Conservation (phyloP, 192 early-diverging fungal genomes). For the Spinellus fusiger region DNA sequence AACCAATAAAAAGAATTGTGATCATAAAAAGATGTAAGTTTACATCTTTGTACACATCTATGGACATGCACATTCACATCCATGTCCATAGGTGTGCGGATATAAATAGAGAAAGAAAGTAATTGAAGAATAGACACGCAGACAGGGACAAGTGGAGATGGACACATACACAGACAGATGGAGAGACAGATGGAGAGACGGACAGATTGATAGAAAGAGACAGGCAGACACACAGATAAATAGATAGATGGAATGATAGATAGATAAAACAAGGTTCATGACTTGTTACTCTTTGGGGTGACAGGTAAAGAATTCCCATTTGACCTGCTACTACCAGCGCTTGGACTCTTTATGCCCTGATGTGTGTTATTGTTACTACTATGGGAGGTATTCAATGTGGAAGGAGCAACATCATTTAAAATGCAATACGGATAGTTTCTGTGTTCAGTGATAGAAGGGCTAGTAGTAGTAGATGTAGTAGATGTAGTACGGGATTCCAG, state of each 20-base stretch:
- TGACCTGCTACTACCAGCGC: neutral
- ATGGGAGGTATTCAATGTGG: neutral
- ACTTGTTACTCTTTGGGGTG: neutral
- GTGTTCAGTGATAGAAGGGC: neutral
- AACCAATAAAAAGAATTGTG: too few relatives aligned
- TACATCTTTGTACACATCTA: too few relatives aligned
- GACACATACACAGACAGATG: too few relatives aligned
- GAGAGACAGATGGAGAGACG: neutral
- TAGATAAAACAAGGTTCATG: neutral
- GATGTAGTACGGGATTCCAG: neutral
- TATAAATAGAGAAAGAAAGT: too few relatives aligned
- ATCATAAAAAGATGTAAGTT: too few relatives aligned
- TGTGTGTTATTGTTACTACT: neutral
- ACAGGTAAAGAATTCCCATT: neutral
- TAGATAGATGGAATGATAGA: neutral
- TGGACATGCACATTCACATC: too few relatives aligned
- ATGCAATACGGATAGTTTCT: constrained; percentile 17
- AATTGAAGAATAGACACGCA: too few relatives aligned
- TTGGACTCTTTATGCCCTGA: neutral
- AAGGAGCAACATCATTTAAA: constrained; percentile 9
- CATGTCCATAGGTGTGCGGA: too few relatives aligned
- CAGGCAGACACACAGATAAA: neutral
- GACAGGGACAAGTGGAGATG: too few relatives aligned
- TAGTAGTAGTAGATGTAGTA: neutral
- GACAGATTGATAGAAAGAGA: neutral